phyloP scores from a whole-genome alignment of 2,329 filamentous ascomycete species.

The Claviceps spartinae region DNA sequence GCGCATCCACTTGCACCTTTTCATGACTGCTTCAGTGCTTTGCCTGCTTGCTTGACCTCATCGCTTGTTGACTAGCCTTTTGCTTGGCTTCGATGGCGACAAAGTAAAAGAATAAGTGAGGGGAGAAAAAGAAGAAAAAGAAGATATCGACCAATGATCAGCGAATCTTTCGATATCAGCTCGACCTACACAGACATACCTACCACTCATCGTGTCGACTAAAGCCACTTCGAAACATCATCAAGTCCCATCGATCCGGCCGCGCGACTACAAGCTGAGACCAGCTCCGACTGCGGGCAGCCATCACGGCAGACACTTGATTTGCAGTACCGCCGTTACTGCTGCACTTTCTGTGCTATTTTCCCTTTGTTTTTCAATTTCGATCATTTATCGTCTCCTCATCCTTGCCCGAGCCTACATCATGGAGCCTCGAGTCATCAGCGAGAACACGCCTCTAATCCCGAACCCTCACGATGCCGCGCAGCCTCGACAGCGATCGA shows the following conservation, averaged over 20 bases:
- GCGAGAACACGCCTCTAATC: constrained; percentile 24
- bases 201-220: not conserved
- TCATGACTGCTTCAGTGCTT: not conserved
- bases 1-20: not conserved
- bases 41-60: not conserved
- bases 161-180: not conserved
- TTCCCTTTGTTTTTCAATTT: not conserved
- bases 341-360: not conserved
- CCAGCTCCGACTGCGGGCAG: not conserved
- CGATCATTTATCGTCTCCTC: not conserved
- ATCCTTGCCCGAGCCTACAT: not conserved
- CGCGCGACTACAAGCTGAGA: not conserved
- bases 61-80: not conserved
- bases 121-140: not conserved
- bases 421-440: constrained; percentile 15
- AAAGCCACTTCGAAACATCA: not conserved
- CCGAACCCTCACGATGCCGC: constrained; percentile 10
- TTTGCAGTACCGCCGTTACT: not conserved
- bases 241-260: constrained; percentile 1
- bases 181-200: not conserved
- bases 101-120: not conserved
- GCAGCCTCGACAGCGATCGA: constrained; percentile 27
- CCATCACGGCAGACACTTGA: not conserved
- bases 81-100: not conserved
- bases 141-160: not conserved